Conservation (phyloP, 345 rosid species). For the Dipteronia sinensis region DNA sequence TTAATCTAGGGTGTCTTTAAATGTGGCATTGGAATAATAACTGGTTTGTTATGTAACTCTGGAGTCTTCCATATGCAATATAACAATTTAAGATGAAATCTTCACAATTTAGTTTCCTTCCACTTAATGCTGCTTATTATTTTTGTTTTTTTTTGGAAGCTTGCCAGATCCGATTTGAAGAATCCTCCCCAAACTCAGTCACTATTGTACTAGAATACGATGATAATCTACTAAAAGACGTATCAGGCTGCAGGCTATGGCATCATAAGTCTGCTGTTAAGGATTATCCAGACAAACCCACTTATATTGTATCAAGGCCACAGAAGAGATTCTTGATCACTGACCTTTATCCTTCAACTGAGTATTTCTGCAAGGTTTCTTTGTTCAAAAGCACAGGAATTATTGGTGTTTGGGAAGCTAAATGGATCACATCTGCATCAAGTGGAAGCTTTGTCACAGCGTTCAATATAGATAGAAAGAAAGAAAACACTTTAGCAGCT, state of each 20-base stretch:
- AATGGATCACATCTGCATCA: conserved; percentile 40
- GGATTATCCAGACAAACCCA: conserved; percentile 44
- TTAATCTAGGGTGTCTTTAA: not conserved
- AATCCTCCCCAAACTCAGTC: conserved; percentile 43
- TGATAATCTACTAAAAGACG: conserved; percentile 27
- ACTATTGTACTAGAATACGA: conserved; percentile 34
- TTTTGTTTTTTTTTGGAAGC: conserved; percentile 32
- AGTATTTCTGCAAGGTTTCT: conserved; percentile 44
- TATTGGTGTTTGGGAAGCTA: conserved; percentile 48
- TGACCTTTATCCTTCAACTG: conserved; percentile 38
- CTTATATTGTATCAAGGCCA: conserved; percentile 35
- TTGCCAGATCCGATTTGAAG: conserved; percentile 46
- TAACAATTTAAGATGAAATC: conserved; percentile 7
- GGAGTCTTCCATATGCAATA: not conserved
- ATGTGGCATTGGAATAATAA: not conserved
- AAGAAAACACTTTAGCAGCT: conserved; percentile 2
- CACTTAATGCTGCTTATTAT: not conserved
- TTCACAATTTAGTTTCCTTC: not conserved
- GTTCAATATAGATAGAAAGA: not conserved
- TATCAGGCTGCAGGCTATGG: conserved; percentile 53
- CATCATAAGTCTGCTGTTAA: conserved; percentile 40
- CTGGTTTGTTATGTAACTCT: not conserved
- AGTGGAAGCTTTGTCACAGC: conserved; percentile 12
- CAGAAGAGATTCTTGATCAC: conserved; percentile 38
- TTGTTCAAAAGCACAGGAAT: conserved; percentile 29